phyloP scores from a whole-genome alignment of 768 basidiomycete species.

The Lyophyllum shimeji region DNA sequence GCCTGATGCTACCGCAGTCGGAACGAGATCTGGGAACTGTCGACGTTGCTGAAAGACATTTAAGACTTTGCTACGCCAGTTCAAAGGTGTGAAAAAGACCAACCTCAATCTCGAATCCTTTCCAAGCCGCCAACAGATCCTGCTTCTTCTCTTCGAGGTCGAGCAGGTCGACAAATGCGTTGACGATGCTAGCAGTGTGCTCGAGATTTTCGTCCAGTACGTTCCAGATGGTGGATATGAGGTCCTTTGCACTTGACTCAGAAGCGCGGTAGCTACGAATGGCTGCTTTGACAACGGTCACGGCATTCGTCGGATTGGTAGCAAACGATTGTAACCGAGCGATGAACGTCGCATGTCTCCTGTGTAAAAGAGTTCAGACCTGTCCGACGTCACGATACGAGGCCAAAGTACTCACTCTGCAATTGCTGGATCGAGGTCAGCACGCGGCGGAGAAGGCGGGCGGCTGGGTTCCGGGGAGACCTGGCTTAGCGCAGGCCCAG shows the following conservation, averaged over 20 bases:
- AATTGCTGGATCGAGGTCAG: constrained; percentile 52
- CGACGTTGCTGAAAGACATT: constrained; percentile 62
- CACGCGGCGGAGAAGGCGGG: constrained; percentile 38
- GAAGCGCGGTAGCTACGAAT: constrained; percentile 74
- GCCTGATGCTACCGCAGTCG: constrained; percentile 45
- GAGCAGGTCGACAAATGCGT: constrained; percentile 67
- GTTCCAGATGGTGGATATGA: constrained; percentile 89
- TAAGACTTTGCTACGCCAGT: not conserved
- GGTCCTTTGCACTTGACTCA: constrained; percentile 79
- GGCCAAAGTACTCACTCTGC: constrained; percentile 47
- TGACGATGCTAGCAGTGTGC: constrained; percentile 71
- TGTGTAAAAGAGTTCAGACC: constrained; percentile 25
- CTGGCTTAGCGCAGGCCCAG: constrained; percentile 16
- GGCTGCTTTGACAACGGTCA: constrained; percentile 68
- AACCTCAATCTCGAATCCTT: constrained; percentile 83
- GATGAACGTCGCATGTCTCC: constrained; percentile 67
- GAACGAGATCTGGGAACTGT: constrained; percentile 79
- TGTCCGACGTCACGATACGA: not conserved
- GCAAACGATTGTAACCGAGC: constrained; percentile 60
- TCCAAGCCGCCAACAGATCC: constrained; percentile 75
- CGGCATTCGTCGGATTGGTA: constrained; percentile 54
- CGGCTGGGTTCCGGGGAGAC: constrained; percentile 27
- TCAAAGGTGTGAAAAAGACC: constrained; percentile 6
- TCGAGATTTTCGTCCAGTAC: constrained; percentile 59
- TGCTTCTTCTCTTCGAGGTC: constrained; percentile 85